Conservation (phyloP, 164 flowering plant genomes). For the Stephania cephalantha region DNA sequence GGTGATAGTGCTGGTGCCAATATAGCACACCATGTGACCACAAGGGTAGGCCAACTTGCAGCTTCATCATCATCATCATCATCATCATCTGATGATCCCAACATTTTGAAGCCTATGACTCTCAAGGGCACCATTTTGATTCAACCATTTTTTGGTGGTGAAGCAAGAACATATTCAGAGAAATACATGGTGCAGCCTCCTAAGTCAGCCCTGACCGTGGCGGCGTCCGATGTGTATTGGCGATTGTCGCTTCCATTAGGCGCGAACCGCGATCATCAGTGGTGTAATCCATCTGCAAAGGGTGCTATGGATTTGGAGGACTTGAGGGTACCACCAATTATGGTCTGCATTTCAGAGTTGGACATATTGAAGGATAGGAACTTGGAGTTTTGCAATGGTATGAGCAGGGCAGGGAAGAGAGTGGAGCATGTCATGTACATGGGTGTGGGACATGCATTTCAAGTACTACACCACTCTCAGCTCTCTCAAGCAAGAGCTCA, state of each 20-base stretch:
- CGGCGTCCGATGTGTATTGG: conserved; percentile 44
- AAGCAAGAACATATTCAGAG: conserved; percentile 39
- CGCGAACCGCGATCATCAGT: conserved; percentile 41
- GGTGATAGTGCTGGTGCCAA: conserved; percentile 61
- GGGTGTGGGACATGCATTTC: conserved; percentile 61
- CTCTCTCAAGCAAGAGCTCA: conserved; percentile 25
- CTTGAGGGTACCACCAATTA: conserved; percentile 16
- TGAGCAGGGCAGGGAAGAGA: conserved; percentile 31
- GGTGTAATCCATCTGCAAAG: conserved; percentile 40
- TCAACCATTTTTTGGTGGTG: conserved; percentile 62
- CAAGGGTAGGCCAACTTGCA: conserved; percentile 6
- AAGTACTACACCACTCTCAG: conserved; percentile 37
- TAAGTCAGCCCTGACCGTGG: conserved; percentile 32
- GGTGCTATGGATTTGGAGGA: conserved; percentile 15
- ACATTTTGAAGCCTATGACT: conserved; percentile 18
- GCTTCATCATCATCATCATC: background rate
- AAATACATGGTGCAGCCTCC: conserved; percentile 25
- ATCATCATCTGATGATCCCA: background rate
- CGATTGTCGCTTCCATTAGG: conserved; percentile 35
- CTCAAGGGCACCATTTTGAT: conserved; percentile 35
- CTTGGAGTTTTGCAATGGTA: conserved; percentile 34
- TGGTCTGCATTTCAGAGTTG: conserved; percentile 46
- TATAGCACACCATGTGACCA: conserved; percentile 38
- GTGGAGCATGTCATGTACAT: conserved; percentile 33
- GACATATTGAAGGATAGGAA: conserved; percentile 49